Conservation (phyloP, 441 rosid species). For the Erodium trifolium region DNA sequence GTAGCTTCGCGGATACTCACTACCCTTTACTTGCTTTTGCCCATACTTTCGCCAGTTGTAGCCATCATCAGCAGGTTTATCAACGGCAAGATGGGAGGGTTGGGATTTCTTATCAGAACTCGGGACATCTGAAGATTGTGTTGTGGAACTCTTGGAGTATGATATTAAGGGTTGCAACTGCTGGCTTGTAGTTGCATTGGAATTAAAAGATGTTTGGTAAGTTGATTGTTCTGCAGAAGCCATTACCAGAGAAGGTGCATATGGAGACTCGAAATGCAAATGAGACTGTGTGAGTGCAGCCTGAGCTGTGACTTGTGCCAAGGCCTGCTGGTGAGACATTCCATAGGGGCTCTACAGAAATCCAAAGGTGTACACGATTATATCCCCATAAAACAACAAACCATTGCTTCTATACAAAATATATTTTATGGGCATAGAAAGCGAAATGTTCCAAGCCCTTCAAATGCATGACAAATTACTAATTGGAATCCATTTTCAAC, state of each 20-base stretch:
- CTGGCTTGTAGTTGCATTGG: background rate
- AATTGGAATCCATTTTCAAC: no score
- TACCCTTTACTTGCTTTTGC: conserved; percentile 62
- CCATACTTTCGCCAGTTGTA: conserved; percentile 74
- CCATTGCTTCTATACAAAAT: conserved; percentile 25
- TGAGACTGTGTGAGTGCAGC: background rate
- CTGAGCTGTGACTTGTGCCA: conserved; percentile 38
- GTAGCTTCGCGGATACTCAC: conserved; percentile 38
- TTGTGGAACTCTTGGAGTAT: conserved; percentile 30
- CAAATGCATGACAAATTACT: no score
- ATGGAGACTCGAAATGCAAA: background rate
- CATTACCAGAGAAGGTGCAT: background rate
- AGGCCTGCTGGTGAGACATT: conserved; percentile 45
- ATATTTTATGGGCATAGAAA: no score
- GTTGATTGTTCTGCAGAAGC: background rate
- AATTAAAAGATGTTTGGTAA: background rate
- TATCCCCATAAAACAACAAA: conserved; percentile 1
- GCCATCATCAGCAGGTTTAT: conserved; percentile 62
- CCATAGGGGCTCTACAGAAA: conserved; percentile 65
- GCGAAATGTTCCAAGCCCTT: no score
- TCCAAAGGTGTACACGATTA: conserved; percentile 25
- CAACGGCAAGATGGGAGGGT: conserved; percentile 33
- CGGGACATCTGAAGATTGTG: conserved; percentile 24
- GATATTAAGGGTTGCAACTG: conserved; percentile 8
- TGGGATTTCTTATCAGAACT: conserved; percentile 47